Evolutionary conservation across 495 filamentous ascomycete species (phyloP).

Genomic region (Geoglossum glabrum): DNA sequence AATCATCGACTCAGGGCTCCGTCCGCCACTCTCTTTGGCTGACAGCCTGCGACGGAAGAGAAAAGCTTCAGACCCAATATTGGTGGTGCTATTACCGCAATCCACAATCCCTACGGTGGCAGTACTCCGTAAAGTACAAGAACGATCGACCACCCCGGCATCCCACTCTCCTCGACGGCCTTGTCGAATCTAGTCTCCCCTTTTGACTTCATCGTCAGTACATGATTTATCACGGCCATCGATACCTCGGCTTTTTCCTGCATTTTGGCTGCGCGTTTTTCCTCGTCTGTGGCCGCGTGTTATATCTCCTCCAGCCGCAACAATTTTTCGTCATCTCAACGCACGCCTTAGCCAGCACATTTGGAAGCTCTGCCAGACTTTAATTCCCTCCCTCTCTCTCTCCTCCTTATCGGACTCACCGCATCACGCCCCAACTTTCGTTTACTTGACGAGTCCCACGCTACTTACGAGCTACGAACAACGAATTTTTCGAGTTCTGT

Average conservation of each 20-base stretch:
- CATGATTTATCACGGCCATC: background rate
- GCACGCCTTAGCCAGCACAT: background rate
- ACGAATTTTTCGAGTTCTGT: background rate
- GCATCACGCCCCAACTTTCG: background rate
- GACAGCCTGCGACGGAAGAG: background rate
- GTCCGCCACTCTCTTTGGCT: conserved; percentile 1
- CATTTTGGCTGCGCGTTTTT: background rate
- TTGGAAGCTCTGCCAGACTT: background rate
- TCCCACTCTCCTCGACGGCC: background rate
- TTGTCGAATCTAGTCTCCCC: background rate
- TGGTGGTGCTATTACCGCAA: background rate
- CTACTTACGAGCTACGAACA: background rate
- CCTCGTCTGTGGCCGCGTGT: background rate
- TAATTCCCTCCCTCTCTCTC: no score
- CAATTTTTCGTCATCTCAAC: conserved; percentile 1
- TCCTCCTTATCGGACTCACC: background rate
- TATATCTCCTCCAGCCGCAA: conserved; percentile 1
- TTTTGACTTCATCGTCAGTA: background rate
- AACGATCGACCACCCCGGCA: background rate
- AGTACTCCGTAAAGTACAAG: conserved; percentile 1
- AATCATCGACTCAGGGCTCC: background rate
- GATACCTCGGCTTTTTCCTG: background rate
- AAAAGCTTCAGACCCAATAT: background rate
- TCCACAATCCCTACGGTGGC: background rate
- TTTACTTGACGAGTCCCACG: conserved; percentile 2